These are phyloP conservation scores for Quercus phellos DNA, from an alignment of 331 rosid species.

Conservation along the genomic window DNA sequence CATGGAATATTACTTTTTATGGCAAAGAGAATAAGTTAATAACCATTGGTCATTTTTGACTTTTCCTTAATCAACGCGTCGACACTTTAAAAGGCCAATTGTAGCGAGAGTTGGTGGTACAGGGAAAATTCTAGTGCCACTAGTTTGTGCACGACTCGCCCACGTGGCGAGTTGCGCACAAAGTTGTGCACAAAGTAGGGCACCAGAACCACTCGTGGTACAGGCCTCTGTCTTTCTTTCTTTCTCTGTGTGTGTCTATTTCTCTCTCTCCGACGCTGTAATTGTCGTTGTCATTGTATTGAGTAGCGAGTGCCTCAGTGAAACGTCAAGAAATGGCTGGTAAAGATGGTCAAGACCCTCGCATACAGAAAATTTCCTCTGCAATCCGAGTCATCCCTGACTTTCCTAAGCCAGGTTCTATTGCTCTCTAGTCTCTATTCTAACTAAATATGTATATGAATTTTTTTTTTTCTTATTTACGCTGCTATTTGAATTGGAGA, in stretches of 20 bases:
- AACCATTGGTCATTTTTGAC: not conserved
- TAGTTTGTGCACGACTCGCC: too few relatives aligned
- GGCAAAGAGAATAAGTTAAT: slow-evolving; percentile 25
- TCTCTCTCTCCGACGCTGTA: not conserved
- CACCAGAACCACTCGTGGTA: not conserved
- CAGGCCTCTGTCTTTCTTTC: not conserved
- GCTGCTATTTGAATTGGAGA: not conserved
- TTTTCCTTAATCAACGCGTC: not conserved
- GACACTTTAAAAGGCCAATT: not conserved
- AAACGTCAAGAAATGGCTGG: slow-evolving; percentile 57
- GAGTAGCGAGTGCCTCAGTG: slow-evolving; percentile 35
- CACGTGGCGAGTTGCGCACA: too few relatives aligned
- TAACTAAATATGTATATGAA: not conserved
- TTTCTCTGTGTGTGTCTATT: not conserved
- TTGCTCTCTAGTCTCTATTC: not conserved
- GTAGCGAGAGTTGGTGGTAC: not conserved
- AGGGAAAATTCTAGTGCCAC: too few relatives aligned
- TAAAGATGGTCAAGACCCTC: slow-evolving; percentile 45
- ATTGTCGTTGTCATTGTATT: not conserved
- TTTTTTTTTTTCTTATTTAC: not conserved
- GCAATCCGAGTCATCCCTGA: slow-evolving; percentile 84
- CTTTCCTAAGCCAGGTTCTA: slow-evolving; percentile 85
- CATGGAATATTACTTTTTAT: not conserved
- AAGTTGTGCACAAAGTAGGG: too few relatives aligned
- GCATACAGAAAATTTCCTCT: slow-evolving; percentile 61